Evolutionary conservation across 306 rosid genomes (phyloP).

Genomic region (Trifolium dubium): DNA sequence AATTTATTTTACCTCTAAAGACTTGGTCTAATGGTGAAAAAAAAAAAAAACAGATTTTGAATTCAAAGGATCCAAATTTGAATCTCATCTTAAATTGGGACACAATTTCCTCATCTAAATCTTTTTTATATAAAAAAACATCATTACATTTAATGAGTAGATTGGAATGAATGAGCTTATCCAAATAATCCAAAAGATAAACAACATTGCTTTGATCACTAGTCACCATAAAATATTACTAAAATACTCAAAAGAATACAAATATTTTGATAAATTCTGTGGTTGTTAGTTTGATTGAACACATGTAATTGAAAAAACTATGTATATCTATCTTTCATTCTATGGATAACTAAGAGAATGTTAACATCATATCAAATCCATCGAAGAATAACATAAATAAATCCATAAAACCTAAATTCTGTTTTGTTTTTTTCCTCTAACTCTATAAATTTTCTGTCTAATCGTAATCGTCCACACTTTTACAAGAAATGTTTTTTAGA

Average conservation of each 20-base stretch:
- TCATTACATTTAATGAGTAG: conserved; percentile 21
- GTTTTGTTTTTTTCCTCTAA: conserved; percentile 38
- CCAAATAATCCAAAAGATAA: conserved; percentile 31
- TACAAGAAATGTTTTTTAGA: too few species aligned
- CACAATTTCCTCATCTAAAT: too few species aligned
- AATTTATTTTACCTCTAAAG: too few species aligned
- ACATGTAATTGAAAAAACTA: conserved; percentile 36
- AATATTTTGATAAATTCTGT: conserved; percentile 23
- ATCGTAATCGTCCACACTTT: neutral
- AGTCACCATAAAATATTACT: conserved; percentile 31
- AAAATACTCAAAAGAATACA: conserved; percentile 24
- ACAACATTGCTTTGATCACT: conserved; percentile 9
- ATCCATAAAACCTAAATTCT: conserved; percentile 12
- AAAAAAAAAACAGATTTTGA: too few species aligned
- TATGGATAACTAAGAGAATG: conserved; percentile 28
- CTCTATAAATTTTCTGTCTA: neutral
- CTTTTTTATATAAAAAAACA: too few species aligned
- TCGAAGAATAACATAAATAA: conserved; percentile 27
- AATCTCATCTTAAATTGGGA: too few species aligned
- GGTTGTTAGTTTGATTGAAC: conserved; percentile 32
- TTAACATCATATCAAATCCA: conserved; percentile 38
- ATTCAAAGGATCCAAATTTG: too few species aligned
- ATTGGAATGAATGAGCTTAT: conserved; percentile 37
- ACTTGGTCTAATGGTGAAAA: too few species aligned
- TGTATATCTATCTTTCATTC: conserved; percentile 39